Conservation (phyloP, 345 rosid species). For the Zanthoxylum bungeanum region DNA sequence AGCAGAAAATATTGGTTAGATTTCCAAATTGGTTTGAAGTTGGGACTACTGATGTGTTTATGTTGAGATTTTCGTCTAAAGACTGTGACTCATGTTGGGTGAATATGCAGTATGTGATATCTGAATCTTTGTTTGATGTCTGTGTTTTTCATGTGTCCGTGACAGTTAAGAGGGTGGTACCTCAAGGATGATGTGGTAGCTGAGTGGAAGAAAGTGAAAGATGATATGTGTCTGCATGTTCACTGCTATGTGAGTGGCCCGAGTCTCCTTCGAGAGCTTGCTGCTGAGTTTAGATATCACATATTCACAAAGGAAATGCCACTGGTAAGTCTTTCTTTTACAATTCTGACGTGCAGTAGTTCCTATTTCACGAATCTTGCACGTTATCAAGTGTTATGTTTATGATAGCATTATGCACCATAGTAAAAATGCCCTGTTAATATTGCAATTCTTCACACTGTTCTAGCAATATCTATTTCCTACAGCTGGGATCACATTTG, state of each 20-base stretch:
- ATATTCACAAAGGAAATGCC: constrained; percentile 92
- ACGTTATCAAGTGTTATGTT: too few relatives aligned
- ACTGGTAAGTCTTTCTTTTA: constrained; percentile 51
- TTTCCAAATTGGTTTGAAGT: not conserved
- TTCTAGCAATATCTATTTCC: not conserved
- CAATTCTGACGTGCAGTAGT: too few relatives aligned
- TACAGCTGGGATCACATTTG: not conserved
- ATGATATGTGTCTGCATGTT: constrained; percentile 53
- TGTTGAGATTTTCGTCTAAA: too few relatives aligned
- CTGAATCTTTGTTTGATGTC: not conserved
- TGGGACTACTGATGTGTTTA: not conserved
- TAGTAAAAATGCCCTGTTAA: too few relatives aligned
- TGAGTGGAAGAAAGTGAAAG: constrained; percentile 81
- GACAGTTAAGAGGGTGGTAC: constrained; percentile 83
- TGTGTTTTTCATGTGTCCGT: not conserved
- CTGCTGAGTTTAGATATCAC: constrained; percentile 87
- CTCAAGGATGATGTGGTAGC: constrained; percentile 87
- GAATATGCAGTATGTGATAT: not conserved
- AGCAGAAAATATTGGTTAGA: not conserved
- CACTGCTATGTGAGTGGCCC: constrained; percentile 88
- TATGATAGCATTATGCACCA: too few relatives aligned
- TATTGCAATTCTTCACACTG: not conserved
- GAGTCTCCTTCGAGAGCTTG: constrained; percentile 57
- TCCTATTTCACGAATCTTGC: too few relatives aligned
- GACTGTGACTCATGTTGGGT: not conserved